Evolutionary conservation across 495 filamentous ascomycete species (phyloP).

Genomic region (Xylaria telfairii): DNA sequence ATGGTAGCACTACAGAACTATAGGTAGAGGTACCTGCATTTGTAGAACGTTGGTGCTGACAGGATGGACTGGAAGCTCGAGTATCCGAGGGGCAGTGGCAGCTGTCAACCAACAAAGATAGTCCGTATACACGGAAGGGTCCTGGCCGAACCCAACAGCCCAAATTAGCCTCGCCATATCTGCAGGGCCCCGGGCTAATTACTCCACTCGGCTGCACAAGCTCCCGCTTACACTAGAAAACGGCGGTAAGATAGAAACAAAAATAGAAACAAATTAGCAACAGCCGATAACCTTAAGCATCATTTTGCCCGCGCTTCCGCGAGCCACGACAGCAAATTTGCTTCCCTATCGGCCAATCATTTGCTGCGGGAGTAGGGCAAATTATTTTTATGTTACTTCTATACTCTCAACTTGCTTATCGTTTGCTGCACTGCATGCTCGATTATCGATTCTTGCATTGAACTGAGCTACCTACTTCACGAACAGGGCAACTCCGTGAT

Average conservation of each 20-base stretch:
- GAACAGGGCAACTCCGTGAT: not conserved
- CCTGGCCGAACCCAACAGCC: not conserved
- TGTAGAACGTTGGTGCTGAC: not conserved
- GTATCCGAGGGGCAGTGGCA: slow-evolving; percentile 3
- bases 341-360: not conserved
- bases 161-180: not conserved
- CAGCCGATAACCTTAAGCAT: not conserved
- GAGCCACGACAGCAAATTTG: not conserved
- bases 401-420: not conserved
- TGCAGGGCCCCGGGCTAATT: slow-evolving; percentile 2
- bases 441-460: not conserved
- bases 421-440: no score
- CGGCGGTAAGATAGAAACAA: slow-evolving; percentile 13
- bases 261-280: slow-evolving; percentile 26
- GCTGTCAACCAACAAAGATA: not conserved
- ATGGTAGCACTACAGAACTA: not conserved
- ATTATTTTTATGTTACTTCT: not conserved
- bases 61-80: not conserved
- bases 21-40: not conserved
- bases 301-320: not conserved
- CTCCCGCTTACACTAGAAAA: not conserved
- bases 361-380: not conserved
- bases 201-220: slow-evolving; percentile 2
- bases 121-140: not conserved
- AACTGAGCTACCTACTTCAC: not conserved